These are phyloP conservation scores for Aureobasidium sp. DNA, from an alignment of 2,329 filamentous ascomycete species.

Conservation along the genomic window DNA sequence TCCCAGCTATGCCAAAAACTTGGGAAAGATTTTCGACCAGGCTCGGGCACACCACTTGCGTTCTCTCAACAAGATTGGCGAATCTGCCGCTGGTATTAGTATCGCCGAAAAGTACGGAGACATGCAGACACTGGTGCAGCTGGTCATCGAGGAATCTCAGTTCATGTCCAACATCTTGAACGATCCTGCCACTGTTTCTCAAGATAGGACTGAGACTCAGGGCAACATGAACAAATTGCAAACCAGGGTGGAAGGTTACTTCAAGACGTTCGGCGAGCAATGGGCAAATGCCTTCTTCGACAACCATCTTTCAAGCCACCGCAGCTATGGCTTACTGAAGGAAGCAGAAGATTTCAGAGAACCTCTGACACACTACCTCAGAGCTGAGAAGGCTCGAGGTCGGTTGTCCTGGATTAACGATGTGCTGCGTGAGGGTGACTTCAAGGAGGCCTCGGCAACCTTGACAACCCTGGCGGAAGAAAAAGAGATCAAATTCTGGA, in stretches of 20 bases:
- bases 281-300: constrained; percentile 75
- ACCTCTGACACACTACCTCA: constrained; percentile 70
- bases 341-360: constrained; percentile 58
- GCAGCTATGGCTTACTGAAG: constrained; percentile 46
- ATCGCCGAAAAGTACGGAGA: constrained; percentile 56
- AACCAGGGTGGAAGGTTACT: constrained; percentile 39
- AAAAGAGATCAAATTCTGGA: constrained; percentile 76
- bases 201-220: constrained; percentile 22
- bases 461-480: constrained; percentile 61
- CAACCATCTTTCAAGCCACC: constrained; percentile 32
- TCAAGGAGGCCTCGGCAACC: constrained; percentile 60
- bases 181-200: constrained; percentile 24
- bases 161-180: constrained; percentile 28
- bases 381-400: constrained; percentile 59
- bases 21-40: constrained; percentile 36
- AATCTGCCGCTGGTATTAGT: constrained; percentile 48
- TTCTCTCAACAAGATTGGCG: constrained; percentile 39
- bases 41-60: constrained; percentile 34
- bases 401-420: constrained; percentile 95
- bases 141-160: constrained; percentile 37
- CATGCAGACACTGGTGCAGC: constrained; percentile 51
- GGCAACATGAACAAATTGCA: constrained; percentile 36
- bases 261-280: constrained; percentile 54
- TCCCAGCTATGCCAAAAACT: constrained; percentile 38
- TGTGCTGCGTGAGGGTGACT: constrained; percentile 65